Percentiles rank a stretch among this genome's conserved stretches.
These are phyloP conservation scores for Lanmaoa pseudosensibilis DNA, from an alignment of 768 basidiomycete genomes.

Conservation along the genomic window DNA sequence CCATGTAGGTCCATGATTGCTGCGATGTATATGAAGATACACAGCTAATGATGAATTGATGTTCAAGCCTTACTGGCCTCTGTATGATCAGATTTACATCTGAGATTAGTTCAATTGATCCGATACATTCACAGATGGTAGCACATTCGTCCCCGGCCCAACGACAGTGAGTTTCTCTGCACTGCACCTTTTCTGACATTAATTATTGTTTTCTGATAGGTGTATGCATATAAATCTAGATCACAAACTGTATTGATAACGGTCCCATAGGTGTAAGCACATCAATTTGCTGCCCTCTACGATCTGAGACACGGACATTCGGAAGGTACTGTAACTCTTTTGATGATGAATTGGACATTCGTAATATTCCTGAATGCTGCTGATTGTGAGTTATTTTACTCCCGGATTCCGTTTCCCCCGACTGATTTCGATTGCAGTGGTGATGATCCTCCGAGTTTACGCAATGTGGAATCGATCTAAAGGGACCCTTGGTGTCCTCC, in stretches of 20 bases:
- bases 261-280: slow-evolving; percentile 9
- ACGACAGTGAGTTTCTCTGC: background rate
- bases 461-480: background rate
- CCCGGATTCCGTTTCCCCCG: background rate
- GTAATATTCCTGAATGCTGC: background rate
- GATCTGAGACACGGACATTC: background rate
- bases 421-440: background rate
- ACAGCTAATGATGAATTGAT: background rate
- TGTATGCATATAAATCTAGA: background rate
- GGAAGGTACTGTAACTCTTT: background rate
- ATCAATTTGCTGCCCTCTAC: background rate
- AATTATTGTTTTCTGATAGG: background rate
- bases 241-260: background rate
- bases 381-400: background rate
- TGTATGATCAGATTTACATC: background rate
- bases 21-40: too few relatives aligned
- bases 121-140: background rate
- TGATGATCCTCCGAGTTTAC: background rate
- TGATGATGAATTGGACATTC: background rate
- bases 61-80: background rate
- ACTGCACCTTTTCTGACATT: background rate
- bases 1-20: background rate
- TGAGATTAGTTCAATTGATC: background rate
- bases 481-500: background rate
- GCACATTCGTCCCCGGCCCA: background rate